These are phyloP conservation scores for Arabidopsis lyrata DNA, from an alignment of 441 rosid species.

Conservation along the genomic window DNA sequence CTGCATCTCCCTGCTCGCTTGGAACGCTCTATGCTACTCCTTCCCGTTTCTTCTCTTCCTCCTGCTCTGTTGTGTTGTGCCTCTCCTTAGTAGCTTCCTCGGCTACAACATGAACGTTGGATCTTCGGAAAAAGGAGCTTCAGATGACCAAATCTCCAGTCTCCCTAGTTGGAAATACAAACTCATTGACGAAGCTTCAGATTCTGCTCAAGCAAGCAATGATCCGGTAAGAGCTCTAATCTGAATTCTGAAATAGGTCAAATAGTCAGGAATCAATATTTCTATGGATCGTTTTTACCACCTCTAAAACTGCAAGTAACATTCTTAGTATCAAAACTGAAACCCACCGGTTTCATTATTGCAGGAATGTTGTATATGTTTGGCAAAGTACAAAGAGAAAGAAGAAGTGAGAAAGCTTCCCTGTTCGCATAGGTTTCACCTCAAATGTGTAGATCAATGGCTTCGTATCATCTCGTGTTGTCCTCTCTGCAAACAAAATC, in stretches of 20 bases:
- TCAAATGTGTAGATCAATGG: conserved; percentile 96
- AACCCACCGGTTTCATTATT: conserved; percentile 1
- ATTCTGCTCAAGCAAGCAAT: conserved; percentile 42
- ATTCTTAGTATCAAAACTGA: not conserved
- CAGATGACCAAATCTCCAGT: conserved; percentile 81
- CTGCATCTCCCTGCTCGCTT: conserved; percentile 84
- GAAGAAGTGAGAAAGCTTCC: conserved; percentile 89
- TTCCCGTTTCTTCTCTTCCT: conserved; percentile 90
- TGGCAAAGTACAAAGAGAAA: conserved; percentile 80
- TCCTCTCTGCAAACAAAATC: conserved; percentile 91
- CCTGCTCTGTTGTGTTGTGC: conserved; percentile 85
- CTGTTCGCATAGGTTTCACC: conserved; percentile 91
- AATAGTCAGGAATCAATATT: not conserved
- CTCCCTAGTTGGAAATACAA: conserved; percentile 81
- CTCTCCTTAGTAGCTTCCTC: conserved; percentile 72
- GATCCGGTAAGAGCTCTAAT: conserved; percentile 61
- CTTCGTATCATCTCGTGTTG: conserved; percentile 91
- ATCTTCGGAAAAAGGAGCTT: conserved; percentile 75
- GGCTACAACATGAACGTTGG: conserved; percentile 94
- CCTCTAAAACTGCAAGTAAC: not conserved
- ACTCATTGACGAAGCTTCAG: conserved; percentile 47
- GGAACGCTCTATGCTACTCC: conserved; percentile 91
- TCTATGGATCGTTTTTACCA: not conserved
- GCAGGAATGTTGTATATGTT: conserved; percentile 95
- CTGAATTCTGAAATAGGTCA: not conserved